Evolutionary conservation across 2,329 filamentous ascomycete genomes (phyloP), one percentile per base, ranked within the genome.

Genomic region (Pseudogymnoascus sp.): DNA sequence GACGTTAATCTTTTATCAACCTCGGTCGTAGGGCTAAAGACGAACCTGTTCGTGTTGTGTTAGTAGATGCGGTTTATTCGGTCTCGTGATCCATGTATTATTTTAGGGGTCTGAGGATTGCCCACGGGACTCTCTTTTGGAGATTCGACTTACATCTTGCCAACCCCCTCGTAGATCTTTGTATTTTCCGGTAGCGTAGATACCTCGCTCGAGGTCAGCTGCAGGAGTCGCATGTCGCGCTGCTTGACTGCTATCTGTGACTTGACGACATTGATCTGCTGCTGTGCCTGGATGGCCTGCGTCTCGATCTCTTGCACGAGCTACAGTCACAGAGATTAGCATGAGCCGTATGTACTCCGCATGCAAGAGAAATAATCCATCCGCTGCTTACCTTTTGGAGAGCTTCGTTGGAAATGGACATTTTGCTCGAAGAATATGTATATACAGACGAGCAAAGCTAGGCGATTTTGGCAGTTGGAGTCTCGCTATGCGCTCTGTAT

Each of bases 391-490:
- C 93, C 88, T 97, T 96, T 74, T 96, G 90, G 67, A 97, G 80
- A 63, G 92, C 92, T 78, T 96, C 91, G 72, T 95, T 96, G 61
- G 92, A 88, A 69, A 97, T 94, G 61, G 93, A 91, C 93, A 97
- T 97, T 35, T 55, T 55, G 29, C 2, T 33, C 9, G 29, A 21
- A 9, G 48, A 38, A 7, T 17, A 13, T 55, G 35, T 55, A 33
- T 55, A 33, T 33, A 35, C 48, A 55, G 29, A 33, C 29, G 27
- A 15, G 7, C 44, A 55, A 55, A 33, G 29, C 12, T 35, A 6
- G n/a, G 15, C 44, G 48, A 13, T 13, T 55, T 35, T 35, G 15
- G 48, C 5, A 4, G 48, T 55, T 10, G 8, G 35, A 13, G 48
- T 55, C n/a, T 33, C 27, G 48, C 9, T 55, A 21, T 55, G n/a